phyloP scores from a whole-genome alignment of 2,329 filamentous ascomycete genomes.

The Fusarium bactridioides region DNA sequence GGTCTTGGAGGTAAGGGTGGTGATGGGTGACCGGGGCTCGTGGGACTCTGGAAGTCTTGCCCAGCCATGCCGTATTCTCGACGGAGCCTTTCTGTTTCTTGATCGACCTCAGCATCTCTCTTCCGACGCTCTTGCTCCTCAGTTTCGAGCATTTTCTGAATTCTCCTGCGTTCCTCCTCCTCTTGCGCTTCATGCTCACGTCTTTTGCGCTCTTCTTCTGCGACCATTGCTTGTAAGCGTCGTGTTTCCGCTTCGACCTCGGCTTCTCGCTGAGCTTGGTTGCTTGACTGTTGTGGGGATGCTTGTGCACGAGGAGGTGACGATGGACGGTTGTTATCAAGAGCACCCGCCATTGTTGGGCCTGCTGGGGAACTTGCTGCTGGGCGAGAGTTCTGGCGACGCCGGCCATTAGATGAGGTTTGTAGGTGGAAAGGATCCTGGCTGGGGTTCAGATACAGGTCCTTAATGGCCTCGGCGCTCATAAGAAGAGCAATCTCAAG shows the following conservation, averaged over 20 bases:
- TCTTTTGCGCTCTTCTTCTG: constrained; percentile 59
- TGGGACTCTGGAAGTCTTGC: constrained; percentile 46
- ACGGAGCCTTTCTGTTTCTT: constrained; percentile 83
- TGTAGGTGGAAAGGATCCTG: constrained; percentile 83
- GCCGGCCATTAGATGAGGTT: constrained; percentile 29
- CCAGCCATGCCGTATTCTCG: constrained; percentile 70
- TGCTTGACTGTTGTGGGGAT: constrained; percentile 21
- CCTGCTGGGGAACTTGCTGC: constrained; percentile 37
- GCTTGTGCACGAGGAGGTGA: constrained; percentile 26
- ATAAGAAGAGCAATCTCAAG: constrained; percentile 82
- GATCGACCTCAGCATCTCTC: constrained; percentile 69
- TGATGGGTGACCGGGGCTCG: constrained; percentile 34
- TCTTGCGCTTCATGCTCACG: constrained; percentile 66
- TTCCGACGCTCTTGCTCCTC: constrained; percentile 68
- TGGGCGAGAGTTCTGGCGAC: constrained; percentile 53
- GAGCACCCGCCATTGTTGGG: constrained; percentile 50
- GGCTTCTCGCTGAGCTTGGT: constrained; percentile 43
- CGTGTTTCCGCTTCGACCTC: constrained; percentile 80
- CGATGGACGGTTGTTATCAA: constrained; percentile 43
- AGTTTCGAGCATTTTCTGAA: constrained; percentile 70
- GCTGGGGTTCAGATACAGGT: constrained; percentile 70
- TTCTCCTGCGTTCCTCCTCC: constrained; percentile 59
- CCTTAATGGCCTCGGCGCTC: constrained; percentile 69
- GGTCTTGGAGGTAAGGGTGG: constrained; percentile 48
- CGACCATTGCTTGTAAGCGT: constrained; percentile 67